Evolutionary conservation across 371 early-diverging fungal species (phyloP).

Genomic region (Actinomortierella wolfii): DNA sequence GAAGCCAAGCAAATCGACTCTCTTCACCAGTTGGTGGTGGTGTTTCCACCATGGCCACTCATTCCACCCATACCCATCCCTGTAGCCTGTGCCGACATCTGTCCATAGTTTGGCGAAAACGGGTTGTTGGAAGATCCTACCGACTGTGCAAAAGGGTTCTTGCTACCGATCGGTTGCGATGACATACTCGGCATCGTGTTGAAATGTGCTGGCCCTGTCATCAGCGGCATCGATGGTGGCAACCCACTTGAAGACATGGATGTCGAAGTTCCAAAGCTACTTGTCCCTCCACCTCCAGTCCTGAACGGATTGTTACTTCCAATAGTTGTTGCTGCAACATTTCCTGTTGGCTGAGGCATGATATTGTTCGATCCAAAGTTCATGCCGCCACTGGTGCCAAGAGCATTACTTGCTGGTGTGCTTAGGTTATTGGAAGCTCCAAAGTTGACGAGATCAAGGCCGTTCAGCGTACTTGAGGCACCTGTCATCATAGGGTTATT

Average conservation of each 20-base stretch:
- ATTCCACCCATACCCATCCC: slow-evolving; percentile 21
- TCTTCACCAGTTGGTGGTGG: neutral
- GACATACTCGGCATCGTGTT: slow-evolving; percentile 40
- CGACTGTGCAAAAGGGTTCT: slow-evolving; percentile 43
- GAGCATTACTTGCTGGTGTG: too few species aligned
- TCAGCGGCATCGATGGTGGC: slow-evolving; percentile 29
- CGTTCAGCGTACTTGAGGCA: too few species aligned
- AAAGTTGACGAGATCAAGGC: too few species aligned
- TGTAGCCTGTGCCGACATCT: slow-evolving; percentile 29
- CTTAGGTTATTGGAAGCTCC: too few species aligned
- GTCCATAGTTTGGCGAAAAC: slow-evolving; percentile 45
- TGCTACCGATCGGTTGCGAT: slow-evolving; percentile 28
- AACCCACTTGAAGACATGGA: neutral
- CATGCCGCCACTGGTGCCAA: neutral
- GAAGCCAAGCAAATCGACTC: too few species aligned
- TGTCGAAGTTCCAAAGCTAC: neutral
- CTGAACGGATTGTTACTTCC: slow-evolving; percentile 22
- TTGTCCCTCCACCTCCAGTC: slow-evolving; percentile 12
- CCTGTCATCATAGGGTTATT: slow-evolving; percentile 14
- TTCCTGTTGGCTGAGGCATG: slow-evolving; percentile 38
- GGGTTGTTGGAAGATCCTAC: slow-evolving; percentile 39
- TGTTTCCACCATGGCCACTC: slow-evolving; percentile 3
- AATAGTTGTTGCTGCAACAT: neutral
- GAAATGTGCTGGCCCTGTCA: slow-evolving; percentile 33
- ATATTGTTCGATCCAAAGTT: slow-evolving; percentile 9